Evolutionary conservation across 2,329 filamentous ascomycete genomes (phyloP), one percentile per base, ranked within the genome.

Genomic region (Pyrenochaeta sp.): DNA sequence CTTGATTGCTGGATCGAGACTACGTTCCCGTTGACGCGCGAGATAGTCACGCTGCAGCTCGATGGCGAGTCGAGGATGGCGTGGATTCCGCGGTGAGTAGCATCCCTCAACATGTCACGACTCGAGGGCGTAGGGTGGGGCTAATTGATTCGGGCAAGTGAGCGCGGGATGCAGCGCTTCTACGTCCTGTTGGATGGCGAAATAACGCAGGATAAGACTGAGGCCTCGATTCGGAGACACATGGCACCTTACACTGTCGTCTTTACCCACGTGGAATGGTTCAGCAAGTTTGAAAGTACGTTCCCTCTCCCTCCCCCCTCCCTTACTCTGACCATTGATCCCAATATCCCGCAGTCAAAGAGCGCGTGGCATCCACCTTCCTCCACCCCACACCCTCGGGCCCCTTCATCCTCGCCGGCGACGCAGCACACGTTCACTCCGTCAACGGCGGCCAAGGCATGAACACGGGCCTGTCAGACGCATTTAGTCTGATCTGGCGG

Each of bases 1-100:
- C 60, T 79, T 2, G 76, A 79, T 40, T 74, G 72, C 1, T 79
- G 77, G 28, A 70, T 79, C 11, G 75, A 79, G n/a, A 78, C 75
- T 0, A 74, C 77, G 13, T 79, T 79, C 29, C 76, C 76, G 0
- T 48, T 67, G 0, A 77, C 74, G 23, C 62, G 72, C 0, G 77
- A 79, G 40, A 79, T 79, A 26, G 74, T 79, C 27, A 79, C 75
- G 0, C 77, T 79, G 31, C 71, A 79, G 55, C 59, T 75, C 6
- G 62, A 75, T 22, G 74, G 71, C 4, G 72, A 79, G 45, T 75
- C 74, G 3, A 65, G 77, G 1, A 74, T 79, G 6, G 71, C 76
- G 0, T 78, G 76, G 76, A 78, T 79, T 14, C 77, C 76, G 0
- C 63, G 76, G 18, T 55, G 31, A 35, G 45, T 11, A 13, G 3